phyloP scores from a whole-genome alignment of 2,329 filamentous ascomycete species.

The Xylariaceae sp. region DNA sequence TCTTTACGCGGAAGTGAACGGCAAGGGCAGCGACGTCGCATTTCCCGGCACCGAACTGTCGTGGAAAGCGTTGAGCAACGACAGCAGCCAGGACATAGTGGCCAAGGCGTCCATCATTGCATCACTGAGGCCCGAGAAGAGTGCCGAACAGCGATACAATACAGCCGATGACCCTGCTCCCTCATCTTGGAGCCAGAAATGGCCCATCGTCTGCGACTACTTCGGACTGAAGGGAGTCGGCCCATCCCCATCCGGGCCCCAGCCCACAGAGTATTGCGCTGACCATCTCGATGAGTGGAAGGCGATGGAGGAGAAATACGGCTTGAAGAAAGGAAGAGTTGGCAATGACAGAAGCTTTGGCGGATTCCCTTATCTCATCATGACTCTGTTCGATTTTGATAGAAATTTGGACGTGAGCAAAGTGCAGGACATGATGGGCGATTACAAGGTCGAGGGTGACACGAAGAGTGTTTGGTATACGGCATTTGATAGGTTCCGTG shows the following conservation, averaged over 20 bases:
- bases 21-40: constrained; percentile 30
- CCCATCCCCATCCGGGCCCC: not conserved
- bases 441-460: not conserved
- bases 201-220: constrained; percentile 43
- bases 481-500: not conserved
- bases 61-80: constrained; percentile 32
- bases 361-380: constrained; percentile 31
- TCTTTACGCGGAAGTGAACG: constrained; percentile 24
- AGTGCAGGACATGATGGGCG: constrained; percentile 17
- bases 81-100: constrained; percentile 35
- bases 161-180: constrained; percentile 36
- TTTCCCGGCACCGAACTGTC: constrained; percentile 36
- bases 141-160: constrained; percentile 36
- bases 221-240: constrained; percentile 39
- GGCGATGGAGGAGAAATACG: constrained; percentile 31
- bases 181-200: constrained; percentile 39
- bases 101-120: constrained; percentile 40
- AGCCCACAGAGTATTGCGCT: not conserved
- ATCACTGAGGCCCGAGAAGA: constrained; percentile 37
- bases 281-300: constrained; percentile 21
- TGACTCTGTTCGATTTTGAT: constrained; percentile 34
- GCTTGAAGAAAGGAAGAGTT: constrained; percentile 29
- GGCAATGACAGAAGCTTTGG: constrained; percentile 29
- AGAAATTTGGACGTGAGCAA: constrained; percentile 32
- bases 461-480: constrained; percentile 2